phyloP scores from a whole-genome alignment of 495 filamentous ascomycete species.

The Thermothielavioides terrestris region DNA sequence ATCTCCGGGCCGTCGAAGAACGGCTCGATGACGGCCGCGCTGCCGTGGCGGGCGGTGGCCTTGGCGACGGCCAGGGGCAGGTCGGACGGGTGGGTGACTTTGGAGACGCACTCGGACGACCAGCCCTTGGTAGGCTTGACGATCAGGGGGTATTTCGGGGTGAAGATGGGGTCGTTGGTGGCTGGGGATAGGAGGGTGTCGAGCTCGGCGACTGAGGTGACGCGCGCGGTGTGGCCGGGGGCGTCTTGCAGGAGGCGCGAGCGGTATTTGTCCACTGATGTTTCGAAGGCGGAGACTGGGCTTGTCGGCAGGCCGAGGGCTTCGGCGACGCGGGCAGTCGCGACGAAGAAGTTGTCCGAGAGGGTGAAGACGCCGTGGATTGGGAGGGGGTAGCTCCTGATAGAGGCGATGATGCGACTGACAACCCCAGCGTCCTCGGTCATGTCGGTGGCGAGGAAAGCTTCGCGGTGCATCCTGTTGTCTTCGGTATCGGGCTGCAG shows the following conservation, averaged over 20 bases:
- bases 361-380: conserved; percentile 35
- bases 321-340: conserved; percentile 27
- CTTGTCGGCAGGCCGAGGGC: conserved; percentile 26
- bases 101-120: conserved; percentile 26
- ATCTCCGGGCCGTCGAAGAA: conserved; percentile 42
- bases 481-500: conserved; percentile 25
- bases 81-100: conserved; percentile 15
- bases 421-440: conserved; percentile 24
- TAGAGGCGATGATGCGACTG: conserved; percentile 25
- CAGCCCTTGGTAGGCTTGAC: conserved; percentile 29
- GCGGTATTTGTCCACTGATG: conserved; percentile 36
- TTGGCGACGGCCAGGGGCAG: conserved; percentile 18
- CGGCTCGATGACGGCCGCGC: conserved; percentile 24
- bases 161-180: not conserved
- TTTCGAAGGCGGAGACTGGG: conserved; percentile 30
- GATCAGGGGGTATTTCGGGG: conserved; percentile 18
- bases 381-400: conserved; percentile 25
- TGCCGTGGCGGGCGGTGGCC: conserved; percentile 21
- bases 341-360: conserved; percentile 32
- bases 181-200: conserved; percentile 5
- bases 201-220: conserved; percentile 15
- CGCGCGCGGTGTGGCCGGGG: conserved; percentile 18
- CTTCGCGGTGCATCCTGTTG: conserved; percentile 30
- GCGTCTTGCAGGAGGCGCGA: conserved; percentile 31
- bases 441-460: conserved; percentile 27